Base-by-base conservation (phyloP, 495 filamentous ascomycete genomes). In the Penicillium lividum region DNA sequence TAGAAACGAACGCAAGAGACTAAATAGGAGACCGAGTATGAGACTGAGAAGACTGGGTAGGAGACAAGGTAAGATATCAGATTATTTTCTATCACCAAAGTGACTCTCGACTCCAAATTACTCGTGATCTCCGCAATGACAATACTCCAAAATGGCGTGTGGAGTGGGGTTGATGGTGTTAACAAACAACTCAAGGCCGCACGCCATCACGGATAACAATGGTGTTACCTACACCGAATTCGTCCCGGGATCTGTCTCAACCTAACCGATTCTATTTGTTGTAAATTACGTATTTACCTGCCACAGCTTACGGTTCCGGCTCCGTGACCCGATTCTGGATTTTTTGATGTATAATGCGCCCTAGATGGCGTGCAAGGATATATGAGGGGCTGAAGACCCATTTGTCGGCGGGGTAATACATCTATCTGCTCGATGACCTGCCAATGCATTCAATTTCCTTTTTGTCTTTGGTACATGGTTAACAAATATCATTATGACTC, bases 141-240 rank as follows among this genome's bases (percentile, higher is more conserved):
- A 16, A 15, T 28, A 36, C 58, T 57, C 62, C 54, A 51, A 48
- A 58, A 67, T 67, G 53, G 64, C 66, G 66, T 60, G 47, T 56
- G 5, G 31, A 63, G 66, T 62, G 66, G 66, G 53, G 64, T 45
- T 34, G 33, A 69, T 69, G 66, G 50, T 69, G 64, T 59, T 44
- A 46, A 53, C 28, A 22, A 54, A 56, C 44, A 68, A 56, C n/a
- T 34, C 40, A 18, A n/a, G 16, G 28, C 56, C 45, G 62, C 49
- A 64, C 68, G 61, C 51, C 56, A 69, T 69, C 64, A 29, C 9
- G 7, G 11, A 42, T 31, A 28, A 16, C 47, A 45, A 67, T 69
- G 66, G 52, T 60, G 64, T 60, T 57, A 68, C 54, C 46, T 22
- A 54, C 50, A 42, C 28, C 66, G 54, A 68, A 64, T 66, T 60